Conservation (phyloP, 148 eudicot species). For the Camellia granthamiana region DNA sequence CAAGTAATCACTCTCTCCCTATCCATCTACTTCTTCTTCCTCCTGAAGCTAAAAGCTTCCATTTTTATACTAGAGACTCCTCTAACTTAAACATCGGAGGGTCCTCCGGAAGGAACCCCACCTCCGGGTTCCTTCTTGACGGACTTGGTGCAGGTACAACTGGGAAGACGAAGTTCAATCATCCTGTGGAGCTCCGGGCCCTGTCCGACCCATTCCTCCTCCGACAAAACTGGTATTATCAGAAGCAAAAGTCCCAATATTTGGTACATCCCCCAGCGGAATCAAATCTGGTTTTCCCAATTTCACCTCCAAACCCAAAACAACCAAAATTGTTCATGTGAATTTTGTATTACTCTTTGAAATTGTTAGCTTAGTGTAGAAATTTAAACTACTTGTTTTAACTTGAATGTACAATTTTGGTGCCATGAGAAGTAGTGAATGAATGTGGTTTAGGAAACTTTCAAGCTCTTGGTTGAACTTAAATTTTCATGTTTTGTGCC, state of each 20-base stretch:
- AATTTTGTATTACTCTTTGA: neutral
- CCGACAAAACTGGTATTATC: too few species aligned
- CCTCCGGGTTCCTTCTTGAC: too few species aligned
- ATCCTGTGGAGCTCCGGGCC: too few species aligned
- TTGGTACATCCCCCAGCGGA: neutral
- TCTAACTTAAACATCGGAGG: too few species aligned
- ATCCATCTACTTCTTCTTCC: too few species aligned
- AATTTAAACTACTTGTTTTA: neutral
- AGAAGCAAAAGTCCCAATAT: neutral
- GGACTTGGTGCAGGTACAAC: too few species aligned
- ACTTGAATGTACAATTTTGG: neutral
- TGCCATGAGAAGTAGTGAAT: neutral
- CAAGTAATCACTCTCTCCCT: too few species aligned
- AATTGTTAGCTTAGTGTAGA: neutral
- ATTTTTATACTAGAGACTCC: too few species aligned
- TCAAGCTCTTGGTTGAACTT: neutral
- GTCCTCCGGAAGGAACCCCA: too few species aligned
- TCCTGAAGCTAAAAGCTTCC: too few species aligned
- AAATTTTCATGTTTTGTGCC: neutral
- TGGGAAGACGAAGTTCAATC: too few species aligned
- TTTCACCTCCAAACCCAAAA: neutral
- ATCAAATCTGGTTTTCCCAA: neutral
- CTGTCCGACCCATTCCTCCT: too few species aligned
- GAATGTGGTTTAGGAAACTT: neutral
- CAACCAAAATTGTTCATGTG: neutral